Evolutionary conservation across 768 basidiomycete species (phyloP).

Genomic region (Tulasnella sp.): DNA sequence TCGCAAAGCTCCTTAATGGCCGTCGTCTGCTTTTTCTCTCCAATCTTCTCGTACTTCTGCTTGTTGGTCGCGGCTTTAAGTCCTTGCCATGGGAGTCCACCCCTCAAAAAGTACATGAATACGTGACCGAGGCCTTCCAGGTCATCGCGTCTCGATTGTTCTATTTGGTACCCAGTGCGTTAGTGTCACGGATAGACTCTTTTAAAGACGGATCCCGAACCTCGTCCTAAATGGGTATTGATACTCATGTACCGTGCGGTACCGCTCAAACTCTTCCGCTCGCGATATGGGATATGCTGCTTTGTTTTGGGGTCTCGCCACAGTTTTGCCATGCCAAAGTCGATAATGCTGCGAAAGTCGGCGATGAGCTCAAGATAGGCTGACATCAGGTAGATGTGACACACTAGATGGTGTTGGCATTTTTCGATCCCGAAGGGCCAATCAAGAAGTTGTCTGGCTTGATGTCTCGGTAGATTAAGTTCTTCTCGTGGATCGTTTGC

Average conservation of each 20-base stretch:
- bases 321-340: constrained; percentile 99
- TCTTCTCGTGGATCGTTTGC: constrained; percentile 98
- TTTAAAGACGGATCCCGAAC: constrained; percentile 33
- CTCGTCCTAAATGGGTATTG: constrained; percentile 95
- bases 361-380: constrained; percentile 9
- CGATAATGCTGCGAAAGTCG: constrained; percentile 41
- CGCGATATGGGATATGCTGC: constrained; percentile 98
- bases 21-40: constrained; percentile 96
- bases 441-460: constrained; percentile 99
- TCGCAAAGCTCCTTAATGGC: constrained; percentile 88
- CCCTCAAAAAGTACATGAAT: constrained; percentile 98
- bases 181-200: constrained; percentile 8
- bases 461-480: constrained; percentile 98
- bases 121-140: constrained; percentile 96
- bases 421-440: constrained; percentile 86
- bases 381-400: constrained; percentile 17
- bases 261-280: constrained; percentile 92
- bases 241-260: constrained; percentile 99
- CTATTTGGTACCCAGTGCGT: constrained; percentile 28
- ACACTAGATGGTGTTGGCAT: constrained; percentile 52
- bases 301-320: constrained; percentile 99
- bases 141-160: constrained; percentile 90
- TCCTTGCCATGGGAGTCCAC: constrained; percentile 96
- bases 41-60: constrained; percentile 99
- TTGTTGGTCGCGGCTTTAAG: constrained; percentile 97